Conservation (phyloP, 495 filamentous ascomycete genomes). For the Aspergillus leporis region DNA sequence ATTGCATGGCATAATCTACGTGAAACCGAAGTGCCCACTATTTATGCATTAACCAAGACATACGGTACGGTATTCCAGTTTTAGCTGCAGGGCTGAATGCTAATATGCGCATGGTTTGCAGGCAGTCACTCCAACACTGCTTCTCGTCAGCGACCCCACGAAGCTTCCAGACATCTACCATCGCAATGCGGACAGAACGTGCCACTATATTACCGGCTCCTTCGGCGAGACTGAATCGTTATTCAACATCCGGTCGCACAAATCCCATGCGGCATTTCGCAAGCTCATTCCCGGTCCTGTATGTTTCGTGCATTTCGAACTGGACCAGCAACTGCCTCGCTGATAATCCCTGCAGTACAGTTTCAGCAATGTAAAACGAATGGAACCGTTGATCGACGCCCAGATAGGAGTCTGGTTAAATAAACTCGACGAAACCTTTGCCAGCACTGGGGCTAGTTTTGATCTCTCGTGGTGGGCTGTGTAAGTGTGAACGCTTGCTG, state of each 20-base stretch:
- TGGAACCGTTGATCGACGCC: constrained; percentile 52
- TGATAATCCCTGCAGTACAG: constrained; percentile 46
- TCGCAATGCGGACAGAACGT: constrained; percentile 55
- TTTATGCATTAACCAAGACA: constrained; percentile 46
- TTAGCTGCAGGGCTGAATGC: neutral
- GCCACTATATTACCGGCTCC: constrained; percentile 52
- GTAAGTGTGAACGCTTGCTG: constrained; percentile 31
- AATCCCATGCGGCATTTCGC: constrained; percentile 47
- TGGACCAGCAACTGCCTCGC: neutral
- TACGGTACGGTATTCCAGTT: constrained; percentile 39
- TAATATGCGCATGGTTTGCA: constrained; percentile 19
- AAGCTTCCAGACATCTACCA: constrained; percentile 55
- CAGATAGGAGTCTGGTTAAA: constrained; percentile 45
- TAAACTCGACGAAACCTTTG: constrained; percentile 44
- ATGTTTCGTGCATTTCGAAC: constrained; percentile 14
- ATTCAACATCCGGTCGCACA: constrained; percentile 52
- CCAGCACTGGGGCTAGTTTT: constrained; percentile 41
- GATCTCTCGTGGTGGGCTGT: constrained; percentile 55
- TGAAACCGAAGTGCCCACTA: constrained; percentile 40
- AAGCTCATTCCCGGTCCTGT: constrained; percentile 44
- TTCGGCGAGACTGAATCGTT: constrained; percentile 49
- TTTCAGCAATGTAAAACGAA: constrained; percentile 50
- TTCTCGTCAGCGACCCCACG: constrained; percentile 45
- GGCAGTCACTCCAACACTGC: constrained; percentile 49
- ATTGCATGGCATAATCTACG: constrained; percentile 48